phyloP scores from a whole-genome alignment of 2,329 filamentous ascomycete species.

The Corniculantispora saksenae region DNA sequence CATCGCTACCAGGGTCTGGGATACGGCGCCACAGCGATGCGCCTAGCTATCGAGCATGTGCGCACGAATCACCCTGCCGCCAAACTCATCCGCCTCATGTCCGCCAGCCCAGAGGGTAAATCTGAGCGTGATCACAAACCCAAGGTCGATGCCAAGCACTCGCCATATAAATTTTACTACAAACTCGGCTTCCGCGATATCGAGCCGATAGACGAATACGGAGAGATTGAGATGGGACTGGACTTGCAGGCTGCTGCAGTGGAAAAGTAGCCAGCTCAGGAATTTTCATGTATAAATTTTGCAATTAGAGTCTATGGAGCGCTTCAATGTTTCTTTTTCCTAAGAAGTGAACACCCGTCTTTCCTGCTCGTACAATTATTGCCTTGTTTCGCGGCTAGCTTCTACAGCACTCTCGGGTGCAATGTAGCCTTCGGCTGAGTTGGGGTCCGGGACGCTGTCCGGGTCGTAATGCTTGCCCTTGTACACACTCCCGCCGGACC shows the following conservation, averaged over 20 bases:
- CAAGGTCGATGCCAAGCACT: background rate
- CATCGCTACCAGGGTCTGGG: constrained; percentile 11
- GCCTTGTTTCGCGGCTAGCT: constrained; percentile 30
- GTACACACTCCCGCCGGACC: constrained; percentile 40
- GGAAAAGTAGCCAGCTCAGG: background rate
- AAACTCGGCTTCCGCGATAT: constrained; percentile 17
- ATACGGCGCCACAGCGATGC: constrained; percentile 3
- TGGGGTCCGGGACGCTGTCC: constrained; percentile 44
- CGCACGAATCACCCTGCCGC: background rate
- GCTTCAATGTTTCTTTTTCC: background rate
- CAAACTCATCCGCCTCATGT: constrained; percentile 4
- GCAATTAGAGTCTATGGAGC: background rate
- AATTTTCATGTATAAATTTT: background rate
- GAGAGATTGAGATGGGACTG: constrained; percentile 15
- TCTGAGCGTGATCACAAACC: background rate
- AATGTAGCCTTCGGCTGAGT: constrained; percentile 43
- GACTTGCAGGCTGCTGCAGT: background rate
- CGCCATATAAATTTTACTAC: constrained; percentile 17
- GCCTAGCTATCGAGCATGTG: constrained; percentile 12
- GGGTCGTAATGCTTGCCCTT: constrained; percentile 42
- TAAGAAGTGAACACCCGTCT: background rate
- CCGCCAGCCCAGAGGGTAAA: constrained; percentile 15
- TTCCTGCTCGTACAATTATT: background rate
- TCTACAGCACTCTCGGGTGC: constrained; percentile 44
- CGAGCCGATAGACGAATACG: constrained; percentile 7